Percentiles rank a stretch among this genome's conserved stretches.
Evolutionary conservation across 2,329 filamentous ascomycete genomes (phyloP).

Genomic region (Aureobasidium uvarum): DNA sequence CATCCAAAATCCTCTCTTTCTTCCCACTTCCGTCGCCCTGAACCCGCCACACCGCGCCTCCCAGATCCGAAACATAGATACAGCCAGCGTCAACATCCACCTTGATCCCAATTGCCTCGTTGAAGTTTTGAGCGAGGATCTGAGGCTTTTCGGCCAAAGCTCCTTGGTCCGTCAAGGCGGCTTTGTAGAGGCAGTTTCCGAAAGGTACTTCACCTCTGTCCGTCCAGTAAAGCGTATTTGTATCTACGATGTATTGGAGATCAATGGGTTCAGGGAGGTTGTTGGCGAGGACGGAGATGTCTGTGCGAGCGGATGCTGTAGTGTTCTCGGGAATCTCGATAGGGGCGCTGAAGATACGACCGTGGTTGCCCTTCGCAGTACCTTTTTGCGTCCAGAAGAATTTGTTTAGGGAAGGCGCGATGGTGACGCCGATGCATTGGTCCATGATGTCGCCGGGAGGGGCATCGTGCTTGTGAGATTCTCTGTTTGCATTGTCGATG

Average conservation of each 20-base stretch:
- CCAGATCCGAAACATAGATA: neutral
- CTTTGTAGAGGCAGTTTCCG: slow-evolving; percentile 55
- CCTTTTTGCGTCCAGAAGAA: slow-evolving; percentile 65
- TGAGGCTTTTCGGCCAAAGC: neutral
- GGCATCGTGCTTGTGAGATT: neutral
- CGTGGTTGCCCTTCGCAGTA: slow-evolving; percentile 49
- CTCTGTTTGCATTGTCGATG: slow-evolving; percentile 37
- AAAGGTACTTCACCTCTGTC: slow-evolving; percentile 57
- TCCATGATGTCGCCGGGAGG: slow-evolving; percentile 12
- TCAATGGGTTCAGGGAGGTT: slow-evolving; percentile 58
- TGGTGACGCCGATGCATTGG: slow-evolving; percentile 58
- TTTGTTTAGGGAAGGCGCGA: slow-evolving; percentile 45
- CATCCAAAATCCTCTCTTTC: slow-evolving; percentile 28
- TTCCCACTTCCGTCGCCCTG: neutral
- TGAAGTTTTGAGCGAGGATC: slow-evolving; percentile 40
- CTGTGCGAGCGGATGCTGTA: slow-evolving; percentile 40
- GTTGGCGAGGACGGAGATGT: slow-evolving; percentile 47
- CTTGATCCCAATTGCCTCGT: slow-evolving; percentile 48
- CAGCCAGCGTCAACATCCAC: neutral
- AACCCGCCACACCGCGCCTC: neutral
- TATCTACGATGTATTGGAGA: slow-evolving; percentile 53
- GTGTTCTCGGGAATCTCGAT: slow-evolving; percentile 43
- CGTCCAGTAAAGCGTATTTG: slow-evolving; percentile 57
- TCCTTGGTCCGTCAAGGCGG: neutral
- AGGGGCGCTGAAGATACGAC: slow-evolving; percentile 54